Conservation (phyloP, 768 basidiomycete species). For the Russula sp. region DNA sequence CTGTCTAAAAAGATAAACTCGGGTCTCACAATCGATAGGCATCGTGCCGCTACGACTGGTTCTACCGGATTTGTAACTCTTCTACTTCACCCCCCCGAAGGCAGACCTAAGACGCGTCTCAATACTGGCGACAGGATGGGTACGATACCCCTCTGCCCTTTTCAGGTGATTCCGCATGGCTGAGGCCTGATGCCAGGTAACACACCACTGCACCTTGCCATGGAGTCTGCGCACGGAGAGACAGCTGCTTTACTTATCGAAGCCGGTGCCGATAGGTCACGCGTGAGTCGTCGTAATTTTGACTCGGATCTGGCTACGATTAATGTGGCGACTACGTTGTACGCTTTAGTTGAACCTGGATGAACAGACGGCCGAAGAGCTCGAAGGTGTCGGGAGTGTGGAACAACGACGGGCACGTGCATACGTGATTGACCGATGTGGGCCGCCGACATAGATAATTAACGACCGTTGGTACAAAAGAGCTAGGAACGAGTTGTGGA, state of each 20-base stretch:
- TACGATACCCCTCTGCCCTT: constrained; percentile 28
- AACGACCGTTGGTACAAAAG: too few relatives aligned
- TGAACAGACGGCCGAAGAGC: constrained; percentile 77
- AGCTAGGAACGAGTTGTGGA: too few relatives aligned
- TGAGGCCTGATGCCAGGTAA: constrained; percentile 51
- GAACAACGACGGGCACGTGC: constrained; percentile 78
- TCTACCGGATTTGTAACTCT: constrained; percentile 84
- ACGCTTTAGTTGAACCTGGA: constrained; percentile 68
- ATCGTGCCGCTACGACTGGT: constrained; percentile 95
- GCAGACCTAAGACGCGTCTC: constrained; percentile 67
- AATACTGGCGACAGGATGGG: constrained; percentile 82
- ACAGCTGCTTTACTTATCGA: constrained; percentile 88
- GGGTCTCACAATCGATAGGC: constrained; percentile 41
- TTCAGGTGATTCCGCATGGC: constrained; percentile 19
- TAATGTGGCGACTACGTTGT: neutral
- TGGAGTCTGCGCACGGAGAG: constrained; percentile 94
- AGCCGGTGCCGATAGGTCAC: constrained; percentile 87
- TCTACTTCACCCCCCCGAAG: constrained; percentile 78
- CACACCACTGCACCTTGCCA: constrained; percentile 92
- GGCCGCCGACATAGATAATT: constrained; percentile 26
- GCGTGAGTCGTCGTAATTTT: constrained; percentile 46
- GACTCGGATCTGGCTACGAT: constrained; percentile 9
- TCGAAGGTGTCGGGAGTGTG: constrained; percentile 83
- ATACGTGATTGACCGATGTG: constrained; percentile 73
- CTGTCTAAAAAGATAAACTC: neutral